Percentiles rank a stretch among this genome's conserved stretches.
Evolutionary conservation across 1,139 yeast genomes (phyloP).

Genomic region (Saccharomyces hybrid): DNA sequence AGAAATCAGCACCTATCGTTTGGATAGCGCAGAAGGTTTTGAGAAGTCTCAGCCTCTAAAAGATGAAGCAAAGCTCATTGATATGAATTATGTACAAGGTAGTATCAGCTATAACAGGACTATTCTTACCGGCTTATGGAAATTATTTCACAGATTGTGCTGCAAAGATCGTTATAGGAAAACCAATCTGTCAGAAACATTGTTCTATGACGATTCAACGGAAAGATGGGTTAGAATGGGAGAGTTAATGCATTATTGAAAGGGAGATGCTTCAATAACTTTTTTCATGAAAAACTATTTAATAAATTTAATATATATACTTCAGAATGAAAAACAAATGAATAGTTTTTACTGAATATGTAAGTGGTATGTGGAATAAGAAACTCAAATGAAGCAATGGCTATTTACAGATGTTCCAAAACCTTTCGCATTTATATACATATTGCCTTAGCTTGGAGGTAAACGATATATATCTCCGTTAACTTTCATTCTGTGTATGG

Average conservation of each 20-base stretch:
- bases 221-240: background rate
- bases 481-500: slow-evolving; percentile 40
- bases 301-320: background rate
- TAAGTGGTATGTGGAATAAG: background rate
- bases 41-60: background rate
- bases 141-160: background rate
- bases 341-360: background rate
- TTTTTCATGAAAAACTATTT: background rate
- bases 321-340: background rate
- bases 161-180: background rate
- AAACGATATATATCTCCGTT: slow-evolving; percentile 47
- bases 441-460: slow-evolving; percentile 21
- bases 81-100: background rate
- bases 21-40: background rate
- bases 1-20: background rate
- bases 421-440: background rate
- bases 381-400: background rate
- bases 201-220: background rate
- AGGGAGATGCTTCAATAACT: background rate
- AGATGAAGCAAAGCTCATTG: background rate
- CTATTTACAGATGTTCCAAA: background rate
- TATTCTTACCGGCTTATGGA: background rate
- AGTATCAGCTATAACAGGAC: background rate
- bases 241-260: background rate
- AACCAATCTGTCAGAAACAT: background rate